These are phyloP conservation scores for Dorcoceras hygrometricum DNA, from an alignment of 257 asterid species.

Conservation along the genomic window DNA sequence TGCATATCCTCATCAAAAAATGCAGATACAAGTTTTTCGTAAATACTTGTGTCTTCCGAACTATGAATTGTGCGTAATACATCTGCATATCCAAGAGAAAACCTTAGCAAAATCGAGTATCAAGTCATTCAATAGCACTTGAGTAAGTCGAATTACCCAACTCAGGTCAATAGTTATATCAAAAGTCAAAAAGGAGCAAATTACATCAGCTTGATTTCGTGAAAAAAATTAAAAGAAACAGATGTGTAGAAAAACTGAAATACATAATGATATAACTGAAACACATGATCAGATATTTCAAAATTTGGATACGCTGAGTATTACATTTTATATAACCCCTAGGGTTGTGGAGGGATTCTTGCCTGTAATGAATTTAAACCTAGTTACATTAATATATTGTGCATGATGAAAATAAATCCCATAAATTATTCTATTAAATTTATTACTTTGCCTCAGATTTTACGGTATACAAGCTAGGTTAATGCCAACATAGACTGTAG, in stretches of 20 bases:
- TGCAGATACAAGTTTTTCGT: constrained; percentile 75
- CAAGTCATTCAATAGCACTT: constrained; percentile 15
- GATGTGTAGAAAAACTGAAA: constrained; percentile 7
- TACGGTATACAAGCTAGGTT: too few species aligned
- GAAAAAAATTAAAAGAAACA: constrained; percentile 2
- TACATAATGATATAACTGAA: constrained; percentile 11
- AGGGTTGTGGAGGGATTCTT: too few species aligned
- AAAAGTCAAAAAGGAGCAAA: constrained; percentile 1
- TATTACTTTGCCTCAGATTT: too few species aligned
- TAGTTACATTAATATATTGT: too few species aligned
- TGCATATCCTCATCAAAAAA: constrained; percentile 68
- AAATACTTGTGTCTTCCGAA: constrained; percentile 70
- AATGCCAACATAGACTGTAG: too few species aligned
- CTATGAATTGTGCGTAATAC: constrained; percentile 70
- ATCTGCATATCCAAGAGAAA: constrained; percentile 48
- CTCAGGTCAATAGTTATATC: background rate
- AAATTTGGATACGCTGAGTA: background rate
- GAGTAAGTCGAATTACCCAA: constrained; percentile 13
- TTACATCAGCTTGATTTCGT: background rate
- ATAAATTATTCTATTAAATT: too few species aligned
- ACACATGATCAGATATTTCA: constrained; percentile 11
- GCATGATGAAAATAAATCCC: too few species aligned
- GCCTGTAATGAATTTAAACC: too few species aligned
- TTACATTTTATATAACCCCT: too few species aligned
- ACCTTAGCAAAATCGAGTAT: constrained; percentile 20